Percentiles rank a stretch among this genome's conserved stretches.
Evolutionary conservation across 768 basidiomycete species (phyloP).

Genomic region (Amanita muscaria): DNA sequence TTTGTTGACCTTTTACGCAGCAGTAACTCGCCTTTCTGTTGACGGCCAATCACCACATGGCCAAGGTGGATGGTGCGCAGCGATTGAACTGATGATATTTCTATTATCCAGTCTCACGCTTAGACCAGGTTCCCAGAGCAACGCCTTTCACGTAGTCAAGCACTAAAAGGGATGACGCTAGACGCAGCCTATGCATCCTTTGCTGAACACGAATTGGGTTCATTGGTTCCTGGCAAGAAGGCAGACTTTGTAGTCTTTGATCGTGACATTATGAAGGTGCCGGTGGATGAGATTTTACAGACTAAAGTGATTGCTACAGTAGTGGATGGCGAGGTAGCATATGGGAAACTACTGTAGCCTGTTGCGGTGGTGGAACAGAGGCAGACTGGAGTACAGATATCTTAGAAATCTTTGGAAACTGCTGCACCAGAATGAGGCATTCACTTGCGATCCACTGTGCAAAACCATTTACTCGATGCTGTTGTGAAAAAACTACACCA

Average conservation of each 20-base stretch:
- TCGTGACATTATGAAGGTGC: constrained; percentile 67
- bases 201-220: constrained; percentile 61
- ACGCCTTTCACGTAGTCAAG: constrained; percentile 70
- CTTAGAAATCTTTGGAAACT: no score
- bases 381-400: no score
- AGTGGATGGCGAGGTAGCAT: constrained; percentile 63
- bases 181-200: constrained; percentile 88
- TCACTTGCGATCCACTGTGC: no score
- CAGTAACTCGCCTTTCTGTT: constrained; percentile 60
- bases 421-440: no score
- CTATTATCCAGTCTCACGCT: neutral
- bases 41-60: constrained; percentile 81
- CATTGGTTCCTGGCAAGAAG: constrained; percentile 65
- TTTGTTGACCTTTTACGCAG: constrained; percentile 83
- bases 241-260: constrained; percentile 87
- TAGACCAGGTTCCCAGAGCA: constrained; percentile 61
- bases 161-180: constrained; percentile 84
- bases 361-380: no score
- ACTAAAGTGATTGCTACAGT: constrained; percentile 66
- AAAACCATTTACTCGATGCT: no score
- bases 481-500: no score
- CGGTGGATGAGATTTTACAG: constrained; percentile 48
- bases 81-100: no score
- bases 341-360: constrained; percentile 43
- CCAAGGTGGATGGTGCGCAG: constrained; percentile 63